Percentiles rank a stretch among this genome's conserved stretches.
These are phyloP conservation scores for Carex kokanica DNA, from an alignment of 176 grass and related monocot genomes.

Conservation along the genomic window DNA sequence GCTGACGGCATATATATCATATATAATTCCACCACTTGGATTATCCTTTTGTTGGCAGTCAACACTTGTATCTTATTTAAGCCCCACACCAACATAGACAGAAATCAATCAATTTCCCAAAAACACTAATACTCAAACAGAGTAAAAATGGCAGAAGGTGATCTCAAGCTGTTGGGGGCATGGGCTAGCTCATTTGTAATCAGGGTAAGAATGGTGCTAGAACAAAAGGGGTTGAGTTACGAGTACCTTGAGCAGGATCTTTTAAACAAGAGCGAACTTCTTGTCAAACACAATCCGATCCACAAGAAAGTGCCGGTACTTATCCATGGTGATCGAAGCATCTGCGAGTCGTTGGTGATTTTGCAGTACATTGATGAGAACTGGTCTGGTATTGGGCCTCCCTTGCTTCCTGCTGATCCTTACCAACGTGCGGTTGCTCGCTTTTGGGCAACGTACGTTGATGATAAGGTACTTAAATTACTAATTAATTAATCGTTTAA, in stretches of 20 bases:
- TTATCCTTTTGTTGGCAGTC: too few relatives aligned
- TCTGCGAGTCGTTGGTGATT: slow-evolving; percentile 24
- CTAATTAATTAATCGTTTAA: background rate
- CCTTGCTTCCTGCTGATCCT: slow-evolving; percentile 9
- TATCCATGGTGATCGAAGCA: slow-evolving; percentile 10
- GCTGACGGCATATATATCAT: too few relatives aligned
- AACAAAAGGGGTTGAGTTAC: slow-evolving; percentile 25
- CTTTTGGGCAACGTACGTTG: slow-evolving; percentile 46
- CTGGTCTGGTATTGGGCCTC: background rate
- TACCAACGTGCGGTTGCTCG: slow-evolving; percentile 27
- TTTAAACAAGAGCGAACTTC: slow-evolving; percentile 21
- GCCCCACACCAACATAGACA: too few relatives aligned
- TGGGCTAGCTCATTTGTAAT: slow-evolving; percentile 2
- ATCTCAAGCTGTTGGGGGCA: slow-evolving; percentile 10
- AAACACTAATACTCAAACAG: background rate
- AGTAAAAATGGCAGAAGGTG: background rate
- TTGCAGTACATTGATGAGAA: slow-evolving; percentile 28
- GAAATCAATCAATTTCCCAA: background rate
- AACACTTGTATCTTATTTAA: background rate
- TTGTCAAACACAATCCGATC: background rate
- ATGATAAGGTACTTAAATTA: slow-evolving; percentile 40
- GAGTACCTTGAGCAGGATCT: slow-evolving; percentile 5
- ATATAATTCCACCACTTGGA: too few relatives aligned
- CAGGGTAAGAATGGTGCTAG: slow-evolving; percentile 1
- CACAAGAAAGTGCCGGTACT: slow-evolving; percentile 21